Evolutionary conservation across 1,284 basidiomycete species (phyloP).

Genomic region (Abortiporus biennis): DNA sequence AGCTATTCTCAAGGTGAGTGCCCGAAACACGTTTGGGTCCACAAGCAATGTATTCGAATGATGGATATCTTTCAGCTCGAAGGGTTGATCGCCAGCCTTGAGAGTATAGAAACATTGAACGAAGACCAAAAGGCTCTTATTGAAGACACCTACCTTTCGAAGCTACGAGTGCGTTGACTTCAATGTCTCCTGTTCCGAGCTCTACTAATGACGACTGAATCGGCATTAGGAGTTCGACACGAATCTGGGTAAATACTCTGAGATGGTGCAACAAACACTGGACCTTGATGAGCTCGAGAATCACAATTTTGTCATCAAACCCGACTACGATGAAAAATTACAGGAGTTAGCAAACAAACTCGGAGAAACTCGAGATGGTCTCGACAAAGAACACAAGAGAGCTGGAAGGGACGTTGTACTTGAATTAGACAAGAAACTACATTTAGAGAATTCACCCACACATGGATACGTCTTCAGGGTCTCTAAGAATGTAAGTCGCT

Average conservation of each 20-base stretch:
- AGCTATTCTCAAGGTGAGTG: slow-evolving; percentile 59
- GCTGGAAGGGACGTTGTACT: slow-evolving; percentile 74
- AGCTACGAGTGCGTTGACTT: slow-evolving; percentile 46
- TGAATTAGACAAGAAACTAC: slow-evolving; percentile 95
- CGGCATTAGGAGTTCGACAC: slow-evolving; percentile 52
- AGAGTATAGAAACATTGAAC: slow-evolving; percentile 43
- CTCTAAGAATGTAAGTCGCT: slow-evolving; percentile 76
- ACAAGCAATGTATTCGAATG: neutral
- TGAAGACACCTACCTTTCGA: slow-evolving; percentile 58
- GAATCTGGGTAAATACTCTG: slow-evolving; percentile 73
- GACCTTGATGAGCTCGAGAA: slow-evolving; percentile 82
- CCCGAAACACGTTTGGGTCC: neutral
- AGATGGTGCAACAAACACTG: slow-evolving; percentile 95
- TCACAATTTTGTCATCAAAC: slow-evolving; percentile 91
- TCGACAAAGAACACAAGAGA: slow-evolving; percentile 80
- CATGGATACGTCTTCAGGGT: slow-evolving; percentile 95
- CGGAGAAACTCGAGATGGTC: slow-evolving; percentile 59
- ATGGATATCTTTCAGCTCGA: slow-evolving; percentile 50
- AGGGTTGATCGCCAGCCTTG: slow-evolving; percentile 63
- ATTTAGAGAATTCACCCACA: slow-evolving; percentile 87
- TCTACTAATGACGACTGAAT: neutral
- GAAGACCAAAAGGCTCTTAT: slow-evolving; percentile 50
- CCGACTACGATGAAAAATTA: slow-evolving; percentile 82
- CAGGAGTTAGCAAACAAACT: slow-evolving; percentile 69
- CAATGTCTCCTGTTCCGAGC: neutral